Conservation (phyloP, 1,284 basidiomycete genomes). For the Trametes hirsuta region DNA sequence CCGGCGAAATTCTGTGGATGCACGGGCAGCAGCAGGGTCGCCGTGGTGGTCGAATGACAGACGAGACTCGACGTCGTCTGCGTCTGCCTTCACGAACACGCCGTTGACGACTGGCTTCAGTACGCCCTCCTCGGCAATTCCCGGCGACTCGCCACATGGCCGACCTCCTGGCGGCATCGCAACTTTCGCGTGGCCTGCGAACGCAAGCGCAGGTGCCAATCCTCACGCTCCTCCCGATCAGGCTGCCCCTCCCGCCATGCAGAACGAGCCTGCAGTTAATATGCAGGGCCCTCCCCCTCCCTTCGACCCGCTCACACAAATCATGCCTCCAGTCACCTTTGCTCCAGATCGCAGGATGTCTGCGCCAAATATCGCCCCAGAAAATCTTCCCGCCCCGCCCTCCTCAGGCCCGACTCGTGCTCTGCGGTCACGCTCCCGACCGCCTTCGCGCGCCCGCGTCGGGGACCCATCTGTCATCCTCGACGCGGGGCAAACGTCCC, state of each 20-base stretch:
- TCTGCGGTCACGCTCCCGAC: slow-evolving; percentile 68
- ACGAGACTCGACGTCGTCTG: slow-evolving; percentile 71
- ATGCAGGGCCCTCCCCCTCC: slow-evolving; percentile 41
- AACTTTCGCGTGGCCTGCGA: slow-evolving; percentile 69
- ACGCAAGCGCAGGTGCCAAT: slow-evolving; percentile 32
- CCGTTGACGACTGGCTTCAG: slow-evolving; percentile 50
- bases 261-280: slow-evolving; percentile 46
- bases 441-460: slow-evolving; percentile 63
- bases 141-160: slow-evolving; percentile 67
- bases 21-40: slow-evolving; percentile 43
- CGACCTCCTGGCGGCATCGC: slow-evolving; percentile 63
- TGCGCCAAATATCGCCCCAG: slow-evolving; percentile 50
- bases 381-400: slow-evolving; percentile 48
- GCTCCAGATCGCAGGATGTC: slow-evolving; percentile 74
- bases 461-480: slow-evolving; percentile 41
- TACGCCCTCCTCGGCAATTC: slow-evolving; percentile 58
- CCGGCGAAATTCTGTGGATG: slow-evolving; percentile 74
- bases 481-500: slow-evolving; percentile 38
- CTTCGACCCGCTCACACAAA: slow-evolving; percentile 46
- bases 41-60: slow-evolving; percentile 67
- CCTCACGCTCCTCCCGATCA: slow-evolving; percentile 42
- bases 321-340: slow-evolving; percentile 63
- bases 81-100: slow-evolving; percentile 67
- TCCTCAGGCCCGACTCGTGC: slow-evolving; percentile 52
- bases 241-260: slow-evolving; percentile 38